Base-by-base conservation (phyloP, 192 early-diverging fungal species). In the Mortierella alpina region DNA sequence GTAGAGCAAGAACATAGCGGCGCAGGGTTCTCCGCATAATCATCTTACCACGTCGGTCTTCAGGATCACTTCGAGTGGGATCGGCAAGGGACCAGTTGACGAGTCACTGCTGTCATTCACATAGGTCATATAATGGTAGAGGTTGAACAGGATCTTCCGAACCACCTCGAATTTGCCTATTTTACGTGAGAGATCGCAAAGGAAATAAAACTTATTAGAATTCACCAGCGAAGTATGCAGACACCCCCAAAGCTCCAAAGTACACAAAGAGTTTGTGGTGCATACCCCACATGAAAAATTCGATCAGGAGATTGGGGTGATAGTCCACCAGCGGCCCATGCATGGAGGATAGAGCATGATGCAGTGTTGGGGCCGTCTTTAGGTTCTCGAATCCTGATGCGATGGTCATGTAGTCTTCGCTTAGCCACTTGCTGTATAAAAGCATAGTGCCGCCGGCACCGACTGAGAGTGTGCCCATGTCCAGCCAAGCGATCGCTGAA, bases 261-360 rank as follows among this genome's bases (percentile, higher is more conserved):
- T 3, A 31, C 31, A 31, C 31, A 31, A 31, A 1, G 31, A 31
- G 31, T 31, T 31, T 31, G 31, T 31, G 31, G 31, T 2, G 31
- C 63, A 69, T 85, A 87, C 90, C 90, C 92, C 92, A 94, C 65
- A 94, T 65, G 42, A 95, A 75, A 73, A 93, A 91, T 42, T 94
- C 88, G 9, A 90, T 73, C 53, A 96, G 67, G 14, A 93, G 72
- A 20, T 84, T 75, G 13, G 94, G 94, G 68, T 96, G 92, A 66
- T 95, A 91, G 63, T 92, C 90, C 2, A 90, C 91, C 7, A 96
- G 82, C 3, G 93, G 86, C 0, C 90, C 90, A 72, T 91, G 88
- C 66, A 86, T 82, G 15, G 74, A 51, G 12, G 84, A 84, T 10
- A 88, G 73, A 2, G 86, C 70, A 56, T 91, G 85, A 54, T 83